Evolutionary conservation across 2,329 filamentous ascomycete species (phyloP).

Genomic region (Cadophora malorum): DNA sequence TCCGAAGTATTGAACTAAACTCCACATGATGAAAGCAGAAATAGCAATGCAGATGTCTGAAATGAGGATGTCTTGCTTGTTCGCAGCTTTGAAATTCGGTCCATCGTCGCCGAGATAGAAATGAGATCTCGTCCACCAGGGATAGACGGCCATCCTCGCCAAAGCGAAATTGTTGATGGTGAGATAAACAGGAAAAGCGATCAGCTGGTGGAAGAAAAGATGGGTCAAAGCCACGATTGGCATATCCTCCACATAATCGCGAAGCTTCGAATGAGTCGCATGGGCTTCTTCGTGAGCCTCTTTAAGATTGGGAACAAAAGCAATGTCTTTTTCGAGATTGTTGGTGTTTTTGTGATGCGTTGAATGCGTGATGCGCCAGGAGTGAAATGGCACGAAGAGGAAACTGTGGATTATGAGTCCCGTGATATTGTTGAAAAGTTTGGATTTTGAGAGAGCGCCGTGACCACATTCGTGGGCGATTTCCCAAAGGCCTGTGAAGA

Average conservation of each 20-base stretch:
- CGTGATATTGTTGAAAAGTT: slow-evolving; percentile 62
- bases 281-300: slow-evolving; percentile 36
- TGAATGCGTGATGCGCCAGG: slow-evolving; percentile 73
- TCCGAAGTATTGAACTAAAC: slow-evolving; percentile 54
- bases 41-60: slow-evolving; percentile 62
- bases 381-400: slow-evolving; percentile 72
- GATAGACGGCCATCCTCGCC: slow-evolving; percentile 32
- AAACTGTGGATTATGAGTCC: slow-evolving; percentile 71
- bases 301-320: slow-evolving; percentile 60
- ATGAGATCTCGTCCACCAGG: slow-evolving; percentile 41
- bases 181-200: slow-evolving; percentile 68
- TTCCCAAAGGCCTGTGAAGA: slow-evolving; percentile 74
- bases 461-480: slow-evolving; percentile 76
- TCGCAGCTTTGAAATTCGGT: slow-evolving; percentile 62
- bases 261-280: slow-evolving; percentile 26
- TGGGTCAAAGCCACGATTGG: slow-evolving; percentile 60
- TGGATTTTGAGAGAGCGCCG: slow-evolving; percentile 67
- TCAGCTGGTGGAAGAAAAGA: slow-evolving; percentile 65
- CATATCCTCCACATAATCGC: slow-evolving; percentile 64
- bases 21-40: slow-evolving; percentile 52
- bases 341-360: slow-evolving; percentile 72
- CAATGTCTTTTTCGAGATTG: slow-evolving; percentile 71
- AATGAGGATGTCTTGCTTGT: slow-evolving; percentile 60
- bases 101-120: slow-evolving; percentile 66
- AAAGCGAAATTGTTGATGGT: slow-evolving; percentile 56